Evolutionary conservation across 164 flowering plant species (phyloP).

Genomic region (Stephania japonica): DNA sequence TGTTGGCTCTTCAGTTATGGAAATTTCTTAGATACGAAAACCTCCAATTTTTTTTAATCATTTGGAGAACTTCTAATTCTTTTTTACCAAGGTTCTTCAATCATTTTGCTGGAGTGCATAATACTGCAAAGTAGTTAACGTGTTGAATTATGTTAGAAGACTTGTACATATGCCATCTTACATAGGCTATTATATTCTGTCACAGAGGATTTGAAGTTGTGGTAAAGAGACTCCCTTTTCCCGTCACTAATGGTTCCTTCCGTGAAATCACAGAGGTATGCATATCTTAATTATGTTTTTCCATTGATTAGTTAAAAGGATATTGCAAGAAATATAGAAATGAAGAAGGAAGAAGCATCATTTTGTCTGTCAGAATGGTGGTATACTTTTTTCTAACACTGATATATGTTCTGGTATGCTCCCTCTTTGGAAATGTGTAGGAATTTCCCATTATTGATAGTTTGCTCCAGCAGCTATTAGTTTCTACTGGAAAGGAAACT

Average conservation of each 20-base stretch:
- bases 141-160: neutral
- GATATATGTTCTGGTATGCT: neutral
- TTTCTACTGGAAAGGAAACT: constrained; percentile 18
- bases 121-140: neutral
- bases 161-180: neutral
- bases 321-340: too few relatives aligned
- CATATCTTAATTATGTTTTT: neutral
- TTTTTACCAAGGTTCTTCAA: neutral
- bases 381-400: neutral
- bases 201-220: constrained; percentile 30
- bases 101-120: neutral
- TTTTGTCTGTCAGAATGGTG: neutral
- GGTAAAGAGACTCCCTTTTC: constrained; percentile 20
- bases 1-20: too few relatives aligned
- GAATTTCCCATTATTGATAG: constrained; percentile 32
- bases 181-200: neutral
- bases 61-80: neutral
- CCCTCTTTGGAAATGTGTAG: constrained; percentile 18
- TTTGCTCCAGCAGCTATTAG: constrained; percentile 25
- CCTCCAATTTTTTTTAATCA: too few relatives aligned
- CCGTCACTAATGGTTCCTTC: constrained; percentile 26
- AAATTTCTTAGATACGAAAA: too few relatives aligned
- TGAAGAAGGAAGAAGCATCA: neutral
- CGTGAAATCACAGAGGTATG: constrained; percentile 23
- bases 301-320: neutral